These are phyloP conservation scores for Ophiorrhiza pumila DNA, from an alignment of 257 asterid genomes.

Conservation along the genomic window DNA sequence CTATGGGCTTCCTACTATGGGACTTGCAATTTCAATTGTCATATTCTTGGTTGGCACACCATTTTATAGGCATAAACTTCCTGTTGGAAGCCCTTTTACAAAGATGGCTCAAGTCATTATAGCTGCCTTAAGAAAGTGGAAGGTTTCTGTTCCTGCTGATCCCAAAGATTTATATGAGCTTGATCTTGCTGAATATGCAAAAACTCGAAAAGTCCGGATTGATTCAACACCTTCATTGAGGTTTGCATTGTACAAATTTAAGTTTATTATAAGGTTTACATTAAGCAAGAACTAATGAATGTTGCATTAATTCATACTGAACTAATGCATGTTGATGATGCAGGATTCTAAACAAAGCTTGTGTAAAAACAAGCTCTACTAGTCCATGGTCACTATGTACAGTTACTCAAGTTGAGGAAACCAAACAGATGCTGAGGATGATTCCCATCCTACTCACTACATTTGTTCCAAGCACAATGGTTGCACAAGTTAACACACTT, in stretches of 20 bases:
- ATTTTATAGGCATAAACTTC: conserved; percentile 68
- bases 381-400: conserved; percentile 73
- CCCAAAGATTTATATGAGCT: conserved; percentile 65
- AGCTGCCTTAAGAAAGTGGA: conserved; percentile 63
- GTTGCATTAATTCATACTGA: no score
- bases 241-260: conserved; percentile 31
- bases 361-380: conserved; percentile 45
- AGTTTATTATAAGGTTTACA: no score
- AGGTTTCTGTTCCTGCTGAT: conserved; percentile 43
- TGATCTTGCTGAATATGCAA: conserved; percentile 42
- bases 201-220: conserved; percentile 52
- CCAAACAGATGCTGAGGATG: conserved; percentile 80
- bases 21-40: conserved; percentile 52
- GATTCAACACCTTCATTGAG: conserved; percentile 67
- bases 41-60: conserved; percentile 70
- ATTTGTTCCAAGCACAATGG: conserved; percentile 68
- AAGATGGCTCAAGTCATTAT: conserved; percentile 68
- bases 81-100: conserved; percentile 86
- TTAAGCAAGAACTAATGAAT: no score
- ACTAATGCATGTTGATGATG: conserved; percentile 24
- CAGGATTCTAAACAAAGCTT: conserved; percentile 78
- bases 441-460: conserved; percentile 62
- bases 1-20: conserved; percentile 75
- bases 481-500: conserved; percentile 67
- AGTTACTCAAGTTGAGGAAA: conserved; percentile 82